Evolutionary conservation across 805 yeast genomes (phyloP), one percentile per base, ranked within the genome.

Genomic region (Myxozyma kluyveri): DNA sequence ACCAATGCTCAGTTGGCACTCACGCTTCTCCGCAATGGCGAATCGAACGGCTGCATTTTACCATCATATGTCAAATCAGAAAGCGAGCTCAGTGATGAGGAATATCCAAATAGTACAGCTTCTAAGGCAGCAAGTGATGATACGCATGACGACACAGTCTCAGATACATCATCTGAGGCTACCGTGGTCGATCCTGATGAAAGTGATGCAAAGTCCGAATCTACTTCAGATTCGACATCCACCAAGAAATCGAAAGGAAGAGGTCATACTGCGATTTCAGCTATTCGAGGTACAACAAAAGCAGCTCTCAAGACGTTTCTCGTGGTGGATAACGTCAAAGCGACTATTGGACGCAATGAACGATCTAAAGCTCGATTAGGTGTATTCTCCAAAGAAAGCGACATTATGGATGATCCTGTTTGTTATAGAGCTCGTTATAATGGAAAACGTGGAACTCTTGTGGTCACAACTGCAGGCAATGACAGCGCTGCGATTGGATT

Each of bases 1-100:
- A 50, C 54, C 26, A 45, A 46, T 10, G 50, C 54, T n/a, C 54
- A 50, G 23, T 39, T 50, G 7, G 12, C 50, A 9, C 42, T 50
- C 26, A 33, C 45, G 9, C 27, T 45, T 9, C 50, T 50, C 3
- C 49, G 54, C n/a, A 10, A 23, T 14, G 54, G 50, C 3, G 54
- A 50, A 26, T 17, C 19, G n/a, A 36, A 40, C 9, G 37, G 45
- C 17, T 47, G 43, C 1, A 24, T 42, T n/a, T 24, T 42, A 6
- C 47, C 52, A 5, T 31, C 52, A 12, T 42, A 35, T 24, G 40
- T 19, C 18, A 31, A 19, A 2, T n/a, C 9, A 2, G 23, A 26
- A 19, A 27, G 21, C 1, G 36, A 33, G 18, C 31, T 32, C 12
- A 29, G 14, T 22, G 35, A 14, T 10, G 49, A 45, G 18, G 18